phyloP scores from a whole-genome alignment of 1,139 yeast species.

The Scheffersomyces illinoinensis region DNA sequence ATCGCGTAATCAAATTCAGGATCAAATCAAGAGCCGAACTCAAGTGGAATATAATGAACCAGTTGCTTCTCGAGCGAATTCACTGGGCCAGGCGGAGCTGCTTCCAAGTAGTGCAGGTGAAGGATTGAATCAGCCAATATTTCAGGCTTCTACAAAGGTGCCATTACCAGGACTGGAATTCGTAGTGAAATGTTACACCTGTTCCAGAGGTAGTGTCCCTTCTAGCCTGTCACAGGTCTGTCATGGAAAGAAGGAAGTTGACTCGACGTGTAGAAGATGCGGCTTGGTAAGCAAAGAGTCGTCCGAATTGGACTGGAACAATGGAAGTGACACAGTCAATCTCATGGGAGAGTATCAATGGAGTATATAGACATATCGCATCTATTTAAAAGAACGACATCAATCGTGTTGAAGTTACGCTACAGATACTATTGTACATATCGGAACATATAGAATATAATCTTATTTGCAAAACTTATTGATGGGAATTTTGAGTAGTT shows the following conservation, averaged over 20 bases:
- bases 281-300: neutral
- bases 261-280: neutral
- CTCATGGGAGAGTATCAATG: conserved; percentile 38
- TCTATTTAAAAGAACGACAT: neutral
- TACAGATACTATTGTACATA: neutral
- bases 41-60: neutral
- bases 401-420: neutral
- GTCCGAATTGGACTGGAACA: neutral
- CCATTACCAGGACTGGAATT: neutral
- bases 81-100: neutral
- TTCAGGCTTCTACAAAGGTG: neutral
- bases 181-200: neutral
- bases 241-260: neutral
- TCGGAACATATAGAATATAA: neutral
- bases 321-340: conserved; percentile 21
- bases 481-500: neutral
- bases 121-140: neutral
- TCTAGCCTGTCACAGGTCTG: neutral
- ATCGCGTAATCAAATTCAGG: neutral
- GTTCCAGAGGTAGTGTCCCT: neutral
- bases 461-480: neutral
- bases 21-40: neutral
- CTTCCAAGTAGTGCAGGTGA: neutral
- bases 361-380: conserved; percentile 16
- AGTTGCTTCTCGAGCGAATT: neutral